Base-by-base conservation (phyloP, 2,329 filamentous ascomycete species). In the Colletotrichum sp. region DNA sequence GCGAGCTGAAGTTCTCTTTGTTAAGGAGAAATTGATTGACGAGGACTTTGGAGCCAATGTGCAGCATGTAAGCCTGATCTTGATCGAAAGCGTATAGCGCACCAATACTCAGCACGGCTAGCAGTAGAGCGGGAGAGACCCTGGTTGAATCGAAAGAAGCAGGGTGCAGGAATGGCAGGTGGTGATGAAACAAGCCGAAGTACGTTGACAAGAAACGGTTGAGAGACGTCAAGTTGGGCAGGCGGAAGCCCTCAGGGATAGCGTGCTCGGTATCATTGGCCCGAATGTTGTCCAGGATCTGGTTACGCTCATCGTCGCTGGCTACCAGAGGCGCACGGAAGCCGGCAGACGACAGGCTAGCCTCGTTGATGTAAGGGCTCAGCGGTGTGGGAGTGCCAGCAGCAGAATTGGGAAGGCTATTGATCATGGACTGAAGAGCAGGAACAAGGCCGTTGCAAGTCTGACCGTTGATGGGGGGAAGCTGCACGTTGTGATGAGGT, bases 1-100 rank as follows among this genome's bases (percentile, higher is more conserved):
- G 93, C 11, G 97, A 98, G 87, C 96, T 98, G 84, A 98, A 98
- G 85, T 98, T 98, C 83, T 98, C 96, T 88, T 98, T 98, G 86
- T 98, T 97, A 84, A 98, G 95, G 76, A 99, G 84, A 83, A 98
- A 98, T 82, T 98, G 95, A 82, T 97, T 98, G 79, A 98, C 96
- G 21, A 99, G 90, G 33, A 98, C 94, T 87, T 98, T 99, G 73
- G 97, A 98, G 21, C 96, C 97, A 78, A 98, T 98, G 85, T 99
- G 97, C 27, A 98, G 91, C 89, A 98, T 95, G 82, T 98, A 98
- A 1, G 97, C 97, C 82, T 98, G 94, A 79, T 98, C 96, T 81
- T 98, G 95, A 81, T 98, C 96, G 82, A 98, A 98, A 18, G 96
- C 96, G 84, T 98, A 98, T 24, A 99, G 87, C 12, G 97, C 96